Base-by-base conservation (phyloP, 352 stramenopile genomes). In the Globisporangium rhizosaccharum region DNA sequence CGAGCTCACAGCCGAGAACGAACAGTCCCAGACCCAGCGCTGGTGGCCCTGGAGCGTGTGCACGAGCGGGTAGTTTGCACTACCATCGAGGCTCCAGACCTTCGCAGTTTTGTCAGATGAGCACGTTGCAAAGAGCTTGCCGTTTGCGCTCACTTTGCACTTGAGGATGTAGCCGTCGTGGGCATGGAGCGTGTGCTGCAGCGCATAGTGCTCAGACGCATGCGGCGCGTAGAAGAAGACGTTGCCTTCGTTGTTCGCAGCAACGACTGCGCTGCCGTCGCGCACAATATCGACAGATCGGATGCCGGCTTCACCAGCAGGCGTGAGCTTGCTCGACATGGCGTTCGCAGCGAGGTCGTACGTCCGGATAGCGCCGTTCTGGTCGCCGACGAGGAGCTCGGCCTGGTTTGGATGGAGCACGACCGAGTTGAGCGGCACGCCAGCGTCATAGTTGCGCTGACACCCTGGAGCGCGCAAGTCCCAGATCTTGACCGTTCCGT, bases 1-100 rank as follows among this genome's bases (percentile, higher is more conserved):
- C 48, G 85, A 97, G 20, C 90, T 98, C 60, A 99, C 97, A 11
- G 96, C 97, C 49, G 88, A 98, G 82, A 99, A 99, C 6, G 91
- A 92, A 53, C 92, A 97, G 76, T 99, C 96, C 96, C 97, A 99
- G 12, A 99, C 97, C 97, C 97, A 99, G 58, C 96, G 92, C 60
- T 96, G 87, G 67, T 98, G 93, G 23, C 87, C 80, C 58, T 92
- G 80, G 44, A 94, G 68, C 54, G 85, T 94, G 63, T 93, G 80
- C 51, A 92, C 68, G 10, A 93, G 71, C 20, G 76, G 71, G 51
- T 65, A 77, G 28, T 71, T 59, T 17, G 56, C 63, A 23, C 62
- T 60, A 56, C 71, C 67, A 65, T 79, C 56, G 44, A 87, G 70
- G 49, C 73, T 73, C 82, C 89, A 98, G n/a, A 98, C 64, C 68